A percentile compares a stretch with the other conserved stretches of the same genome.
Conservation (phyloP, 805 yeast species). For the Phaffomyces thermotolerans region DNA sequence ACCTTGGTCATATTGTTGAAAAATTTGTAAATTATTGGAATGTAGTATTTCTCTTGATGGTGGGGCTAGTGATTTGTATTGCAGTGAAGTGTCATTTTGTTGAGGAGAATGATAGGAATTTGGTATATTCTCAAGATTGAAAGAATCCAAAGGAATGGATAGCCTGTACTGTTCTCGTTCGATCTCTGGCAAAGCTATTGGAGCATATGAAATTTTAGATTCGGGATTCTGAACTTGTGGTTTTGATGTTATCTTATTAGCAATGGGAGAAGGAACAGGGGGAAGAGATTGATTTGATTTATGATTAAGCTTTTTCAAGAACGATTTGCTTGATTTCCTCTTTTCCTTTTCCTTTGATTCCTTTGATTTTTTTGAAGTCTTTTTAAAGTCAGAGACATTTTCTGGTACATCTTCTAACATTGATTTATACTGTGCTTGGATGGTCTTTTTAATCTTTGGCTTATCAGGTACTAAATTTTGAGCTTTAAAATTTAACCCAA, state of each 20-base stretch:
- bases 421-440: conserved; percentile 19
- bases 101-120: background rate
- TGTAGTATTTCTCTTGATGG: conserved; percentile 3
- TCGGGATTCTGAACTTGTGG: background rate
- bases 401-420: conserved; percentile 18
- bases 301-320: conserved; percentile 1
- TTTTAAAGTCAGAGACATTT: background rate
- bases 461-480: conserved; percentile 10
- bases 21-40: background rate
- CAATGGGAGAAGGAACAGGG: background rate
- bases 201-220: conserved; percentile 13
- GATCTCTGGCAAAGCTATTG: conserved; percentile 20
- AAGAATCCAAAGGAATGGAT: conserved; percentile 21
- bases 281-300: background rate
- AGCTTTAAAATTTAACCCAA: conserved; percentile 1
- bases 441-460: conserved; percentile 12
- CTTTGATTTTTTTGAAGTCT: conserved; percentile 4
- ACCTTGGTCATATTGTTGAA: conserved; percentile 1
- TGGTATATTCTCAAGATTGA: conserved; percentile 9
- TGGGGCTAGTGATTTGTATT: conserved; percentile 13
- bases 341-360: background rate
- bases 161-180: conserved; percentile 22
- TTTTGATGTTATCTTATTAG: background rate
- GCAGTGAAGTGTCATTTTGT: background rate
- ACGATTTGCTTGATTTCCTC: background rate